A percentile compares a stretch with the other conserved stretches of the same genome.
phyloP scores from a whole-genome alignment of 1,284 basidiomycete species.

The Tilletia horrida region DNA sequence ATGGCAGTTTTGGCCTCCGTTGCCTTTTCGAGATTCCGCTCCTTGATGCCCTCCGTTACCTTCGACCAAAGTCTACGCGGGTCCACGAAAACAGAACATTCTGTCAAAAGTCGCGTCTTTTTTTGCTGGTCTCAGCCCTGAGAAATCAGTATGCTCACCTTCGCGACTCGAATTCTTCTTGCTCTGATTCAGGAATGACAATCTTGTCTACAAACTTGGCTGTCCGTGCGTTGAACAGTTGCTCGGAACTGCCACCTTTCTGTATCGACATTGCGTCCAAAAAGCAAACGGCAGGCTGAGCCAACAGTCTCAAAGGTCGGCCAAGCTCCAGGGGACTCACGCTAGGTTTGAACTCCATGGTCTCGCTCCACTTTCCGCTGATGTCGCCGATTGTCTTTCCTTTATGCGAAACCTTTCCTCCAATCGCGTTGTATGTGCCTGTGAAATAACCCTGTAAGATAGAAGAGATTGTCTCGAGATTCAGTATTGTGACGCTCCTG shows the following conservation, averaged over 20 bases:
- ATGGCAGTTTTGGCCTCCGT: conserved; percentile 84
- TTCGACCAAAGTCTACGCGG: conserved; percentile 67
- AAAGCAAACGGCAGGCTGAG: conserved; percentile 7
- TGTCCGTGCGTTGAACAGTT: conserved; percentile 78
- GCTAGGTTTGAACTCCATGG: conserved; percentile 77
- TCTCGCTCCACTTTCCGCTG: conserved; percentile 82
- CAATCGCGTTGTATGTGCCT: conserved; percentile 87
- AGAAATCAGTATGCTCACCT: conserved; percentile 62
- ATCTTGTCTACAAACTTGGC: conserved; percentile 74
- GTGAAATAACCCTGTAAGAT: conserved; percentile 78
- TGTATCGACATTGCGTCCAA: conserved; percentile 40
- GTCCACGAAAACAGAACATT: conserved; percentile 31
- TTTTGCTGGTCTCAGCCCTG: conserved; percentile 76
- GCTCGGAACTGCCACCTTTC: conserved; percentile 66
- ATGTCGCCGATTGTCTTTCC: conserved; percentile 77
- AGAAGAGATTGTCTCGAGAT: neutral
- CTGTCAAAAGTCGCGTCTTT: conserved; percentile 52
- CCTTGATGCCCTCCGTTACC: conserved; percentile 79
- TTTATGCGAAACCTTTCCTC: conserved; percentile 74
- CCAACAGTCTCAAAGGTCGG: too few species aligned
- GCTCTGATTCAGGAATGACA: conserved; percentile 77
- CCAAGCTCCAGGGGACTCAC: conserved; percentile 59
- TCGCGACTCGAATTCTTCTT: conserved; percentile 82
- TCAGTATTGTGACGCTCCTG: neutral
- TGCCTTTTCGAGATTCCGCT: conserved; percentile 88